Evolutionary conservation across 305 asterid species (phyloP), one percentile per base, ranked within the genome.

Genomic region (Galium porrigens): DNA sequence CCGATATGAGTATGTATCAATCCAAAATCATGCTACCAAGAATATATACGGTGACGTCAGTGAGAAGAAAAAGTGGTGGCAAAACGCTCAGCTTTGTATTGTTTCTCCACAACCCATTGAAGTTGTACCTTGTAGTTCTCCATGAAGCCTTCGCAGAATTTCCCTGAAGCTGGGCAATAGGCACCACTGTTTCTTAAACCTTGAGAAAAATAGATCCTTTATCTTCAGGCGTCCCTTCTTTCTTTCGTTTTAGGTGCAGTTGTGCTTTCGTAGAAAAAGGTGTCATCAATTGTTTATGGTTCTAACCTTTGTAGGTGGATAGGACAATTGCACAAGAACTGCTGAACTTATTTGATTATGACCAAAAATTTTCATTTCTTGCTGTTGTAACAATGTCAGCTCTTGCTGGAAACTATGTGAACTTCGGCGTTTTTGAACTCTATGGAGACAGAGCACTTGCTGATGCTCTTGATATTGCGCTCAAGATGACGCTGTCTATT

Each of bases 401-500:
- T 49, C 91, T 92, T 75, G 80, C 88, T 71, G 99, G 99, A 68
- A 89, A 87, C 75, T 92, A 92, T 78, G 95, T 87, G 84, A 92
- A 92, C 79, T 92, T 92, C 70, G 99, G 99, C 20, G 96, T 92
- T 66, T 92, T 92, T 67, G 99, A 92, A 75, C 91, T 92, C 55
- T 92, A 92, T 73, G 99, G 99, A 8, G 99, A 92, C 77, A 83
- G 99, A 82, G 94, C 99, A 64, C 99, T 92, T 70, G 95, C 95
- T 56, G 94, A 89, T 87, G 96, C 90, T 61, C 91, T 89, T 74
- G 96, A 89, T 78, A 81, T 85, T 66, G 79, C 95, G 69, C 86
- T 89, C 71, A 92, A 82, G 87, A 83, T 92, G 96, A 83, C 85
- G 1, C 74, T 89, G 20, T 83, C 95, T 63, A 77, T 92, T 76